Evolutionary conservation across 2,329 filamentous ascomycete genomes (phyloP).

Genomic region (Hypoxylon sp.): DNA sequence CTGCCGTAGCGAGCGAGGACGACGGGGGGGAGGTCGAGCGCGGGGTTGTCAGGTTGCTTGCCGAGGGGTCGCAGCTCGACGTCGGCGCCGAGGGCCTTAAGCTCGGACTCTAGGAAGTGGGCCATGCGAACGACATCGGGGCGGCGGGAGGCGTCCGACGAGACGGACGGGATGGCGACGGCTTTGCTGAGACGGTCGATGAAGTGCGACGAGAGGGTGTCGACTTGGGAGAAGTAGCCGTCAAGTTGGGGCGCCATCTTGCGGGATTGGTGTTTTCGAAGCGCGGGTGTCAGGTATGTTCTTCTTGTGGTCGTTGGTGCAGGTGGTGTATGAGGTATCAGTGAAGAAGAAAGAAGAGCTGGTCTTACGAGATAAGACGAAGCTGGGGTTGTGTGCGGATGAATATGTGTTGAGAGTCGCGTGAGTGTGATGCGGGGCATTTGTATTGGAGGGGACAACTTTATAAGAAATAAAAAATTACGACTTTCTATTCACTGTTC

Average conservation of each 20-base stretch:
- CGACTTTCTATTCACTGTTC: no score
- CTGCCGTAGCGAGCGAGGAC: conserved; percentile 92
- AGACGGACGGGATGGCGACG: conserved; percentile 95
- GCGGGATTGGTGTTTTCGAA: conserved; percentile 70
- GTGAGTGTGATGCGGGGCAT: conserved; percentile 43
- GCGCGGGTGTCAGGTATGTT: conserved; percentile 65
- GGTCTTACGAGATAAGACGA: conserved; percentile 17
- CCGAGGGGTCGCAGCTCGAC: conserved; percentile 89
- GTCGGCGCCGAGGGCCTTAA: conserved; percentile 84
- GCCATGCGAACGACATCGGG: conserved; percentile 97
- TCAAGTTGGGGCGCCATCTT: conserved; percentile 93
- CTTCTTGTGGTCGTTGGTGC: conserved; percentile 43
- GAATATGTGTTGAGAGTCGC: conserved; percentile 25
- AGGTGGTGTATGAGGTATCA: conserved; percentile 9
- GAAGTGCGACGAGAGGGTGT: conserved; percentile 81
- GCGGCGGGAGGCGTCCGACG: conserved; percentile 87
- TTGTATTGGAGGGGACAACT: conserved; percentile 29
- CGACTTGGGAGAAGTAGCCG: conserved; percentile 92
- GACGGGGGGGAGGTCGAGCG: conserved; percentile 91
- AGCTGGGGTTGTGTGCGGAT: conserved; percentile 17
- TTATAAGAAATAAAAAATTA: conserved; percentile 34
- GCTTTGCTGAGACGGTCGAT: conserved; percentile 91
- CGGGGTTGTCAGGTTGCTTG: conserved; percentile 90
- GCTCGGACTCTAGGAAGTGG: conserved; percentile 85
- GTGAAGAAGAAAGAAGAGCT: conserved; percentile 12